Evolutionary conservation across 768 basidiomycete genomes (phyloP).

Genomic region (Hygrophorus pudorinus): DNA sequence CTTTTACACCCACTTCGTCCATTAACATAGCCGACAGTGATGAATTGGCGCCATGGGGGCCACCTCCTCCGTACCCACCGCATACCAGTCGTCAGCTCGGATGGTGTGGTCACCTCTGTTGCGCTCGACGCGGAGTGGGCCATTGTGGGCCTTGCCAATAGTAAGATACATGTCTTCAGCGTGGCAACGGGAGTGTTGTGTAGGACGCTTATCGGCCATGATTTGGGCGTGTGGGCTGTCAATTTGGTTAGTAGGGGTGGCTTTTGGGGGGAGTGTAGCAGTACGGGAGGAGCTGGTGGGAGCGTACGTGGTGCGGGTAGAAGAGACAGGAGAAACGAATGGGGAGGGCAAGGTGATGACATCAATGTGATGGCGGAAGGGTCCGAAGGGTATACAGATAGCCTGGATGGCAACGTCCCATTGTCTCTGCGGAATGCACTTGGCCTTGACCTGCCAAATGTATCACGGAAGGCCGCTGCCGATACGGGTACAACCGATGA

Average conservation of each 20-base stretch:
- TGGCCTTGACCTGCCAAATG: no score
- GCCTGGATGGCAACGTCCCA: no score
- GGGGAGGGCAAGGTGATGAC: no score
- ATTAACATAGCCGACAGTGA: constrained; percentile 33
- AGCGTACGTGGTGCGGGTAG: no score
- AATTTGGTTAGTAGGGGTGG: constrained; percentile 68
- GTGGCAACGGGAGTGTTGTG: constrained; percentile 66
- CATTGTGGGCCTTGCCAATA: constrained; percentile 82
- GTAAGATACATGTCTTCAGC: constrained; percentile 78
- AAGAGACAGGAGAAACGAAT: no score
- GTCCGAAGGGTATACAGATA: no score
- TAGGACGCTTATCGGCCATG: constrained; percentile 76
- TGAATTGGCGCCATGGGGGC: constrained; percentile 75
- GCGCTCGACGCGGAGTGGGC: constrained; percentile 79
- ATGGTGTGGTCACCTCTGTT: constrained; percentile 77
- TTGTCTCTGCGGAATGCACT: no score
- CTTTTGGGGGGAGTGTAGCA: constrained; percentile 15
- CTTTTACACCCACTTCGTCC: constrained; percentile 5
- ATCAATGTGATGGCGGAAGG: no score
- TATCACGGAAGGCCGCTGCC: no score
- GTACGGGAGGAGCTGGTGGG: no score
- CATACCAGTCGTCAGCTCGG: constrained; percentile 29
- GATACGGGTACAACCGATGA: constrained; percentile 42
- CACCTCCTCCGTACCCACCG: constrained; percentile 58
- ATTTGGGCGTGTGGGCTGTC: constrained; percentile 88